A percentile compares a stretch with the other conserved stretches of the same genome.
phyloP scores from a whole-genome alignment of 805 yeast genomes.

The Candida michaelii region DNA sequence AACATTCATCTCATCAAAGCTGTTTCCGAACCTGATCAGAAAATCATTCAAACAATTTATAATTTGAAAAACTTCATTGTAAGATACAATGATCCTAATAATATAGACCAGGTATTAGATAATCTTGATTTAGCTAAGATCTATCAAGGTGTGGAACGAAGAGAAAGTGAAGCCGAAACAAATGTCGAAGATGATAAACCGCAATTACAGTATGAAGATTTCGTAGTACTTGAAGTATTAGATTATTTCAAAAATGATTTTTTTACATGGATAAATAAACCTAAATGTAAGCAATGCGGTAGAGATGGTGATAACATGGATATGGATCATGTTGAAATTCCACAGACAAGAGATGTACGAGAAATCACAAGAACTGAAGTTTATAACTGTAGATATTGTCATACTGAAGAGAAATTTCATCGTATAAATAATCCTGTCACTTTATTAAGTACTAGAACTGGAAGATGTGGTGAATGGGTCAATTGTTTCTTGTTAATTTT shows the following conservation, averaged over 20 bases:
- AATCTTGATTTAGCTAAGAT: slow-evolving; percentile 59
- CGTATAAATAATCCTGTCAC: slow-evolving; percentile 69
- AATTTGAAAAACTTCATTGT: slow-evolving; percentile 2
- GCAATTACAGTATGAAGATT: slow-evolving; percentile 33
- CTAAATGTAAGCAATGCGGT: slow-evolving; percentile 57
- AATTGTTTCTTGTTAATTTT: slow-evolving; percentile 74
- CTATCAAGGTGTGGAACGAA: slow-evolving; percentile 60
- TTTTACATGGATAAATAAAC: slow-evolving; percentile 80
- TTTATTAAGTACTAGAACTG: slow-evolving; percentile 60
- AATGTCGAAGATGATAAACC: slow-evolving; percentile 3
- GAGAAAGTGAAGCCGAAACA: slow-evolving; percentile 28
- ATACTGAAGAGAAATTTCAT: slow-evolving; percentile 56
- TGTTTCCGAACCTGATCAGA: too few relatives aligned
- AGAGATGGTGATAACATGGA: slow-evolving; percentile 35
- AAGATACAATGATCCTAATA: slow-evolving; percentile 15
- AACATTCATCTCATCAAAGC: too few relatives aligned
- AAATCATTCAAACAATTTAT: not conserved
- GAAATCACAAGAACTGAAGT: slow-evolving; percentile 61
- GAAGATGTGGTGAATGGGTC: slow-evolving; percentile 97
- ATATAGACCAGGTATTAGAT: slow-evolving; percentile 57
- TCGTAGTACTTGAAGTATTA: slow-evolving; percentile 32
- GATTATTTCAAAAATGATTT: slow-evolving; percentile 66
- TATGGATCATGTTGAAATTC: slow-evolving; percentile 30
- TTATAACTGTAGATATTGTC: slow-evolving; percentile 60
- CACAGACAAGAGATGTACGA: slow-evolving; percentile 40